These are phyloP conservation scores for Ganoderma sinense DNA, from an alignment of 1,284 basidiomycete species.

Conservation along the genomic window DNA sequence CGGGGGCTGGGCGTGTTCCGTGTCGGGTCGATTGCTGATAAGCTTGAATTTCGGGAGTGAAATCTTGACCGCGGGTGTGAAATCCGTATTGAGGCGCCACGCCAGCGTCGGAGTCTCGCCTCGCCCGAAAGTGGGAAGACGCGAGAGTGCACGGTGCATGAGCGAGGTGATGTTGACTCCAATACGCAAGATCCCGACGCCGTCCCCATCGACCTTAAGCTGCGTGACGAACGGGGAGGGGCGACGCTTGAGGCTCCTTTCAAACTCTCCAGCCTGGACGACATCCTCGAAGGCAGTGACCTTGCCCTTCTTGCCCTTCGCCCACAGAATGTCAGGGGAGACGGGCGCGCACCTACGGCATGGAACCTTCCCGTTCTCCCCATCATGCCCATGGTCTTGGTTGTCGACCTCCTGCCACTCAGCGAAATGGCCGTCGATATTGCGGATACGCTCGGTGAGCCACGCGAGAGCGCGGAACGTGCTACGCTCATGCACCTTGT, in stretches of 20 bases:
- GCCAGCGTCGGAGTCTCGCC: constrained; percentile 64
- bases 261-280: constrained; percentile 85
- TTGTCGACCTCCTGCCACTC: constrained; percentile 64
- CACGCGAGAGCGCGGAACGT: constrained; percentile 86
- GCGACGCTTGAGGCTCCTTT: constrained; percentile 86
- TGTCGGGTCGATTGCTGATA: constrained; percentile 81
- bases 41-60: constrained; percentile 72
- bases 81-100: constrained; percentile 86
- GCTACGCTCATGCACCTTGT: constrained; percentile 84
- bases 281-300: constrained; percentile 82
- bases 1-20: constrained; percentile 79
- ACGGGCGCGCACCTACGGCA: constrained; percentile 84
- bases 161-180: constrained; percentile 90
- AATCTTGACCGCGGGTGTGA: constrained; percentile 70
- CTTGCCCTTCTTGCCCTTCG: constrained; percentile 57
- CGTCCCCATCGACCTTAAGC: constrained; percentile 72
- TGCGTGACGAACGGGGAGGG: constrained; percentile 91
- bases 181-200: constrained; percentile 78
- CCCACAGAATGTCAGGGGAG: constrained; percentile 82
- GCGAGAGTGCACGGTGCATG: constrained; percentile 86
- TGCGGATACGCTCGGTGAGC: constrained; percentile 85
- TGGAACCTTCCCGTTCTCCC: constrained; percentile 40
- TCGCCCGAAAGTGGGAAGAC: constrained; percentile 71
- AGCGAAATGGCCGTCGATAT: constrained; percentile 69
- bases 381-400: constrained; percentile 43